Conservation (phyloP, 2,329 filamentous ascomycete species). For the Neonectria neomacrospora region DNA sequence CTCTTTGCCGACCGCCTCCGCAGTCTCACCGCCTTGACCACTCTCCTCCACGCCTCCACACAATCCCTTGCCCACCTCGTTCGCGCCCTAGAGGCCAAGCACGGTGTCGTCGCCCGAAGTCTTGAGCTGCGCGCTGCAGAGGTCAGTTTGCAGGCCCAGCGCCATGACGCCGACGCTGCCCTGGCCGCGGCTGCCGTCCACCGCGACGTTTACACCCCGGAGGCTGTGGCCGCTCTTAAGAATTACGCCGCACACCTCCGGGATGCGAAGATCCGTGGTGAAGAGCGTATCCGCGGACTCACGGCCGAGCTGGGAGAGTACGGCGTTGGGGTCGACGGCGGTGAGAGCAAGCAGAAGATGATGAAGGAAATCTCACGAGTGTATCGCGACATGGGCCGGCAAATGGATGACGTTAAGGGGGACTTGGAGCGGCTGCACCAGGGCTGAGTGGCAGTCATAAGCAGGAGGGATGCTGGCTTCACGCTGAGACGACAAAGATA, state of each 20-base stretch:
- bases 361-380: conserved; percentile 66
- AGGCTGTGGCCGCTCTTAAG: conserved; percentile 55
- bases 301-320: conserved; percentile 60
- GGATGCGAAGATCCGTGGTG: conserved; percentile 58
- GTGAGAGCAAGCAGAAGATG: conserved; percentile 57
- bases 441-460: conserved; percentile 24
- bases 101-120: conserved; percentile 62
- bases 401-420: conserved; percentile 60
- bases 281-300: conserved; percentile 56
- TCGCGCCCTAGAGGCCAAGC: conserved; percentile 65
- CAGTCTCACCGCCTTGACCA: conserved; percentile 50
- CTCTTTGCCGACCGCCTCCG: conserved; percentile 55
- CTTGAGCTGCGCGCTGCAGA: conserved; percentile 63
- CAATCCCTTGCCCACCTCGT: conserved; percentile 56
- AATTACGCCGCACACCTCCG: conserved; percentile 62
- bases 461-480: background rate
- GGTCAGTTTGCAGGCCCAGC: conserved; percentile 56
- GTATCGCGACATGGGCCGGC: conserved; percentile 61
- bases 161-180: conserved; percentile 53
- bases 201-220: conserved; percentile 58
- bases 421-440: conserved; percentile 56
- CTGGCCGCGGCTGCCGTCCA: conserved; percentile 49
- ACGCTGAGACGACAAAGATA: conserved; percentile 5
- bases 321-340: conserved; percentile 55
- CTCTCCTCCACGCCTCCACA: conserved; percentile 55